These are phyloP conservation scores for Andrographis paniculata DNA, from an alignment of 305 asterid species.

Conservation along the genomic window DNA sequence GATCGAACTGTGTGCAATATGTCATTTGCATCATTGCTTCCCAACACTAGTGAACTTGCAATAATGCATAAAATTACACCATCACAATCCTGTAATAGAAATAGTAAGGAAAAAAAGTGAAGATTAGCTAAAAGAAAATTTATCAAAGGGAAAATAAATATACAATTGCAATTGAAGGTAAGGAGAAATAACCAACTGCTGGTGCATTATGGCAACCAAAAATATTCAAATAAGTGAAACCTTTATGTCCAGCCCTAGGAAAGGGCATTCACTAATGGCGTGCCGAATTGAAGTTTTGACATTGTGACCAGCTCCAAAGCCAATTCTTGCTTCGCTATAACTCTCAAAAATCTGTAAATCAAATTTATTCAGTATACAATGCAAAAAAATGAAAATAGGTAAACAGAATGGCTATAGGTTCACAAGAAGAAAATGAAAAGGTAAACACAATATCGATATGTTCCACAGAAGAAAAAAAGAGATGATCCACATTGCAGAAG, in stretches of 20 bases:
- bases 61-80: conserved; percentile 67
- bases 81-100: conserved; percentile 49
- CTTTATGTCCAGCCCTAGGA: conserved; percentile 63
- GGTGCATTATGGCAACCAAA: conserved; percentile 15
- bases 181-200: conserved; percentile 14
- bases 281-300: conserved; percentile 57
- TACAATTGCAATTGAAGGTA: conserved; percentile 8
- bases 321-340: conserved; percentile 64
- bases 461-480: no score
- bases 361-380: conserved; percentile 21
- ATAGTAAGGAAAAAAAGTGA: conserved; percentile 15
- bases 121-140: conserved; percentile 19
- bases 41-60: conserved; percentile 61
- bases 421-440: no score
- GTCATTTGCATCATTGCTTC: conserved; percentile 36
- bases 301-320: conserved; percentile 76
- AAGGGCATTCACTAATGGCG: conserved; percentile 84
- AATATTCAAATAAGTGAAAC: conserved; percentile 23
- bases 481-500: conserved; percentile 10
- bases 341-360: conserved; percentile 59
- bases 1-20: conserved; percentile 45
- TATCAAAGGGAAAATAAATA: conserved; percentile 17
- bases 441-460: no score
- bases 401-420: no score
- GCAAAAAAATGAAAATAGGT: no score